Base-by-base conservation (phyloP, 1,284 basidiomycete genomes). In the Golubevia pallescens region DNA sequence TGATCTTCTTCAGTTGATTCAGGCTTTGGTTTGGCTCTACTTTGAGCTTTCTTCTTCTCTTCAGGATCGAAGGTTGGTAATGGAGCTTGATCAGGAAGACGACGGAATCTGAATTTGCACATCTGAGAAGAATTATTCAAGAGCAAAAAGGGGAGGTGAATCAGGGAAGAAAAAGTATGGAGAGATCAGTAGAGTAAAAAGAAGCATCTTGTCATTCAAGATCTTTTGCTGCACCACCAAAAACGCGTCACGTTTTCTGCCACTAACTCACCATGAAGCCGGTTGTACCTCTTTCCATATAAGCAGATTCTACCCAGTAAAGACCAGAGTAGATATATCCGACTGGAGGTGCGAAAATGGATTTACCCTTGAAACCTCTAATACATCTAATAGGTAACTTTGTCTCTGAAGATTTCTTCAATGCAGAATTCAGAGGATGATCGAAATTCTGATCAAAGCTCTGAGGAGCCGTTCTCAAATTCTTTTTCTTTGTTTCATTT, bases 241-340 rank as follows among this genome's bases (percentile, higher is more conserved):
- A n/a, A n/a, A n/a, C n/a, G n/a, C n/a, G n/a, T n/a, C n/a, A n/a
- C n/a, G 3, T 10, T 38, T 10, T 38, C 34, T 38, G 34, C 34
- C 34, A 38, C 3, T 5, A 10, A 38, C 34, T 38, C 34, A 38
- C 34, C 34, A 38, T 53, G 14, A 66, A 76, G n/a, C 74, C 74
- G 2, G 52, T 32, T n/a, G 19, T 48, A 5, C 74, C 74, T 10
- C n/a, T 65, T 56, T 68, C 70, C 69, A 63, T 65, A 71, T 71
- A 76, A 8, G 67, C 68, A 2, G 32, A n/a, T 21, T 52, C 58
- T 13, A 58, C 66, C 51, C 20, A 34, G 10, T 76, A 76, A 57
- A 76, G 52, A 5, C 74, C 74, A 38, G 61, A 20, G 48, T 76
- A 76, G 10, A 76, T 66, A 38, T 76, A 76, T 16, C 72, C 74